These are phyloP conservation scores for Colletotrichum musae DNA, from an alignment of 2,329 filamentous ascomycete genomes.

Conservation along the genomic window DNA sequence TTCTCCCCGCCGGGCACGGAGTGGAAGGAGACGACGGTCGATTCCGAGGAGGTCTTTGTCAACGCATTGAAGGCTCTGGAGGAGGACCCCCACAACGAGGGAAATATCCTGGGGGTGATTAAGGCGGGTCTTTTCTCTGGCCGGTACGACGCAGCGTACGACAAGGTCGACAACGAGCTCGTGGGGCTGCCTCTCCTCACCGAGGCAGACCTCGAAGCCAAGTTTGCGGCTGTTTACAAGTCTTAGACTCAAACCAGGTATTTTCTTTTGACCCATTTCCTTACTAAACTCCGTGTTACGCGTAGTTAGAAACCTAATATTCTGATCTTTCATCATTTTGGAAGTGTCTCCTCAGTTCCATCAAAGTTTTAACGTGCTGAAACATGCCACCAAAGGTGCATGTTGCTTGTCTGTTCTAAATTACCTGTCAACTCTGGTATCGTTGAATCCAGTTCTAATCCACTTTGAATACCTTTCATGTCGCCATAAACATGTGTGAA, in stretches of 20 bases:
- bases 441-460: too few relatives aligned
- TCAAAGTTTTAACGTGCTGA: too few relatives aligned
- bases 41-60: constrained; percentile 10
- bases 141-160: constrained; percentile 8
- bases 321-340: too few relatives aligned
- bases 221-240: constrained; percentile 17
- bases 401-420: too few relatives aligned
- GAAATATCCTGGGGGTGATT: background rate
- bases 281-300: too few relatives aligned
- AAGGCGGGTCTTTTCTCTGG: constrained; percentile 11
- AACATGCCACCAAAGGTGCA: too few relatives aligned
- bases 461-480: too few relatives aligned
- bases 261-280: background rate
- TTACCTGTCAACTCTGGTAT: too few relatives aligned
- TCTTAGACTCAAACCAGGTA: too few relatives aligned
- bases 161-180: constrained; percentile 22
- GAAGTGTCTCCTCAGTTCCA: too few relatives aligned
- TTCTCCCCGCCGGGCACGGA: constrained; percentile 26
- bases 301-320: too few relatives aligned
- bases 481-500: too few relatives aligned
- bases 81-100: constrained; percentile 15
- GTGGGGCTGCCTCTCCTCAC: constrained; percentile 18
- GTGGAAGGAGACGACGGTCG: constrained; percentile 25
- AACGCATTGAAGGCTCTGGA: background rate
- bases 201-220: constrained; percentile 29